Percentiles rank a stretch among this genome's conserved stretches.
These are phyloP conservation scores for Lathyrus aphaca DNA, from an alignment of 306 rosid genomes.

Conservation along the genomic window DNA sequence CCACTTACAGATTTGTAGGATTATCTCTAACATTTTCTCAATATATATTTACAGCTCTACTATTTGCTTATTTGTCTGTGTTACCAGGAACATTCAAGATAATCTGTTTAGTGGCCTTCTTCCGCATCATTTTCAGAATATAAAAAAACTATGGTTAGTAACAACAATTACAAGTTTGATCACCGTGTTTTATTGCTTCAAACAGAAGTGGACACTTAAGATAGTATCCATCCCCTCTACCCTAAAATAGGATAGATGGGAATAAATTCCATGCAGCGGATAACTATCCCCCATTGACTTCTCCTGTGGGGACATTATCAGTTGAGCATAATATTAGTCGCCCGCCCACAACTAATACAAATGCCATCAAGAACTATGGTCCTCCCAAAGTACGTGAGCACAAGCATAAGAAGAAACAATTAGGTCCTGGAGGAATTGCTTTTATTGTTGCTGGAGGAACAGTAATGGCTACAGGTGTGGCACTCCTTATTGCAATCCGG, in stretches of 20 bases:
- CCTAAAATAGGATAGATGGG: constrained; percentile 72
- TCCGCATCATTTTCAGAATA: constrained; percentile 68
- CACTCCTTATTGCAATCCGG: constrained; percentile 55
- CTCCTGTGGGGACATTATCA: constrained; percentile 61
- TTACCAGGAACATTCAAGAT: constrained; percentile 76
- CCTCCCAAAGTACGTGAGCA: constrained; percentile 40
- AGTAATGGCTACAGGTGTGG: constrained; percentile 63
- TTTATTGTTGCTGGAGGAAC: constrained; percentile 72
- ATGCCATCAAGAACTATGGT: constrained; percentile 65
- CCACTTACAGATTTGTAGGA: constrained; percentile 80
- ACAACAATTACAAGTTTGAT: constrained; percentile 19
- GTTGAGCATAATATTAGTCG: constrained; percentile 52
- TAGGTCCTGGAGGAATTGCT: constrained; percentile 75
- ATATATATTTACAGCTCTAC: constrained; percentile 8
- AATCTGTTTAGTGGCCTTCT: constrained; percentile 90
- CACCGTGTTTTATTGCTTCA: constrained; percentile 6
- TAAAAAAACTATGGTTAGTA: constrained; percentile 81
- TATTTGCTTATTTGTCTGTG: constrained; percentile 38
- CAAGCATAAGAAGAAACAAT: constrained; percentile 59
- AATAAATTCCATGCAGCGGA: constrained; percentile 62
- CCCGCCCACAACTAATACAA: constrained; percentile 75
- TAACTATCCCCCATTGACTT: constrained; percentile 78
- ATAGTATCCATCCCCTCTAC: constrained; percentile 27
- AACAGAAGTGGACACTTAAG: constrained; percentile 6
- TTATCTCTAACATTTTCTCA: constrained; percentile 26